Percentiles rank a stretch among this genome's conserved stretches.
These are phyloP conservation scores for Miscanthus sacchariflorus DNA, from an alignment of 202 grass and related monocot genomes.

Conservation along the genomic window DNA sequence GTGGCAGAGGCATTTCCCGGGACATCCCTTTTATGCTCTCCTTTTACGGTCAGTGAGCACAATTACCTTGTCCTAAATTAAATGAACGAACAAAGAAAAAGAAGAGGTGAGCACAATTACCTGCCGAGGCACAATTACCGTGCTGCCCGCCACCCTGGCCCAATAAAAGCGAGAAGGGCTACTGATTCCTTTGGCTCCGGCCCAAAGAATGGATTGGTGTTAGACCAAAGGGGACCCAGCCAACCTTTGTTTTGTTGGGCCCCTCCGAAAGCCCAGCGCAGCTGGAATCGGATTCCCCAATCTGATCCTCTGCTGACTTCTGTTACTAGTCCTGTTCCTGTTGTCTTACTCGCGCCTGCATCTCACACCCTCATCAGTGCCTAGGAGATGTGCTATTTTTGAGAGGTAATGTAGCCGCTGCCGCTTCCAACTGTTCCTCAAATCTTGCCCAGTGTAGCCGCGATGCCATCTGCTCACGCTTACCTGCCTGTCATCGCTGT, in stretches of 20 bases:
- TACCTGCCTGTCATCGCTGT: slow-evolving; percentile 11
- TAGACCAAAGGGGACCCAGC: not conserved
- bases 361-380: not conserved
- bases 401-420: not conserved
- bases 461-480: slow-evolving; percentile 14
- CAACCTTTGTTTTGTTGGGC: not conserved
- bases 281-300: not conserved
- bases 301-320: not conserved
- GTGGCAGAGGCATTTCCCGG: not conserved
- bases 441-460: slow-evolving; percentile 27
- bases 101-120: not conserved
- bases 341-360: slow-evolving; percentile 2
- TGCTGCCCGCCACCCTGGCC: not conserved
- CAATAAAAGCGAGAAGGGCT: not conserved
- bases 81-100: too few relatives aligned
- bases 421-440: slow-evolving; percentile 18
- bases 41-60: slow-evolving; percentile 8
- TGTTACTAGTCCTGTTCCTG: not conserved
- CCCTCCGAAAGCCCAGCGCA: not conserved
- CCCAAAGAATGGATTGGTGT: not conserved
- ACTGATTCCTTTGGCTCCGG: not conserved
- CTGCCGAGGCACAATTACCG: not conserved
- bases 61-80: too few relatives aligned
- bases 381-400: not conserved
- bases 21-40: slow-evolving; percentile 34